Percentiles rank a stretch among this genome's conserved stretches.
These are phyloP conservation scores for Macrocystidia cucumis DNA, from an alignment of 1,284 basidiomycete genomes.

Conservation along the genomic window DNA sequence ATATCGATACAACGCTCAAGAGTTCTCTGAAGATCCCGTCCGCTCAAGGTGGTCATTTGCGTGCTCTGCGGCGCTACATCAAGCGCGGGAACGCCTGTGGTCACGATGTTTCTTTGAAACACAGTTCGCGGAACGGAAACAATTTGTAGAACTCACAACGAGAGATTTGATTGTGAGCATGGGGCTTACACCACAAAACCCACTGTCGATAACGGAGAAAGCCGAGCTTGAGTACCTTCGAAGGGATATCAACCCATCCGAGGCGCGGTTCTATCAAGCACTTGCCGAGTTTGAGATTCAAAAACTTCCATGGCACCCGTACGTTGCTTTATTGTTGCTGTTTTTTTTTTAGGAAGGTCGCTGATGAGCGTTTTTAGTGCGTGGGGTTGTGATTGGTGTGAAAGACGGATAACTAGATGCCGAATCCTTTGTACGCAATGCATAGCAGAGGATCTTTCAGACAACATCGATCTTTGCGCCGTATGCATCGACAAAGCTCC, in stretches of 20 bases:
- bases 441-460: conserved; percentile 22
- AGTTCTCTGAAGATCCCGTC: conserved; percentile 16
- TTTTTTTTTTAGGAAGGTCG: neutral
- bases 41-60: conserved; percentile 22
- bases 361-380: conserved; percentile 14
- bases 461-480: conserved; percentile 26
- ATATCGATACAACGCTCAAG: conserved; percentile 15
- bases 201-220: no score
- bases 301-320: conserved; percentile 26
- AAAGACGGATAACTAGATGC: conserved; percentile 21
- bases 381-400: conserved; percentile 26
- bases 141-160: conserved; percentile 22
- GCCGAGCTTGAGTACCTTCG: no score
- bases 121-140: conserved; percentile 17
- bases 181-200: no score
- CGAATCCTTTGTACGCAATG: conserved; percentile 23
- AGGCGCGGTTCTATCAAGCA: conserved; percentile 25
- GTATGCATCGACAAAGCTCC: conserved; percentile 20
- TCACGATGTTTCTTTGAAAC: conserved; percentile 20
- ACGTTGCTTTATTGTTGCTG: conserved; percentile 8
- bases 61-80: conserved; percentile 17
- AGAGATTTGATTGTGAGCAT: no score
- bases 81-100: conserved; percentile 18
- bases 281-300: conserved; percentile 24
- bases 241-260: conserved; percentile 24